These are phyloP conservation scores for Stephania japonica DNA, from an alignment of 164 flowering plant genomes.

Conservation along the genomic window DNA sequence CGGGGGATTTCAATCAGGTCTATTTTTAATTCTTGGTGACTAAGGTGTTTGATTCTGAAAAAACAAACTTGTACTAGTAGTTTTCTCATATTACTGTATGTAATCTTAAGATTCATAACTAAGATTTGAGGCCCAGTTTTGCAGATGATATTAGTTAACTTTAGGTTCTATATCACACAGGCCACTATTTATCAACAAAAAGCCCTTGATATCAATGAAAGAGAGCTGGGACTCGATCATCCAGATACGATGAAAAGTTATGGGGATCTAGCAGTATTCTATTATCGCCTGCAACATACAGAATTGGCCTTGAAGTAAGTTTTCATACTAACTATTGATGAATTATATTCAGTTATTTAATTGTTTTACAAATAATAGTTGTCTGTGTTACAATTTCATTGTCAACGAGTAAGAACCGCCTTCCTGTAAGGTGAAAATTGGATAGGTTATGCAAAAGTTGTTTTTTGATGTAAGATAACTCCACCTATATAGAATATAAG, in stretches of 20 bases:
- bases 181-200: slow-evolving; percentile 98
- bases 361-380: slow-evolving; percentile 3
- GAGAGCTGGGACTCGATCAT: slow-evolving; percentile 98
- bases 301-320: slow-evolving; percentile 96
- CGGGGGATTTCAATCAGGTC: slow-evolving; percentile 99
- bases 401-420: no score
- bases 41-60: background rate
- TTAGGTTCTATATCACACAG: slow-evolving; percentile 29
- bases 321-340: slow-evolving; percentile 1
- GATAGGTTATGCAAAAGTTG: no score
- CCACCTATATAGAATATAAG: no score
- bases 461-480: no score
- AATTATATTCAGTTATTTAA: background rate
- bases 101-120: background rate
- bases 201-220: slow-evolving; percentile 95
- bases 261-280: slow-evolving; percentile 99
- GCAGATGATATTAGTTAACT: slow-evolving; percentile 2
- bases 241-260: slow-evolving; percentile 99
- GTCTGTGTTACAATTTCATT: background rate
- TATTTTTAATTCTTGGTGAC: background rate
- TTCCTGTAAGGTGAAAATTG: background rate
- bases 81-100: background rate
- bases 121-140: background rate
- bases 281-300: slow-evolving; percentile 96
- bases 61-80: background rate